These are phyloP conservation scores for Phytophthora sojae DNA, from an alignment of 352 stramenopile species.

Conservation along the genomic window DNA sequence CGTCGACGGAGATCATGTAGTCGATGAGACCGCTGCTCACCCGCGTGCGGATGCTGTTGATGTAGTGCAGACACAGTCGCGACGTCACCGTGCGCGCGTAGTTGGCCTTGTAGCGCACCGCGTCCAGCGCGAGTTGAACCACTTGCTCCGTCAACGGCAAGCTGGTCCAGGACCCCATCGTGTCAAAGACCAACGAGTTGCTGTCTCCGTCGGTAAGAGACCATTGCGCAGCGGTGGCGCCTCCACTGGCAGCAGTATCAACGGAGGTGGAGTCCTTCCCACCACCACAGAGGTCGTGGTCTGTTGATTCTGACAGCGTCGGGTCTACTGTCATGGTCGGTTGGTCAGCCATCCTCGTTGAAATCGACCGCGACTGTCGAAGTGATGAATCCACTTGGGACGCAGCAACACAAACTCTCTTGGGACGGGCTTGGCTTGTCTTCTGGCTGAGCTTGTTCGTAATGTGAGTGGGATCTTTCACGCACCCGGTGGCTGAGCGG, in stretches of 20 bases:
- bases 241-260: background rate
- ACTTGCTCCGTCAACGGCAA: slow-evolving; percentile 28
- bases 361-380: background rate
- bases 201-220: slow-evolving; percentile 4
- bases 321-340: background rate
- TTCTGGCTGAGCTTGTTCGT: slow-evolving; percentile 11
- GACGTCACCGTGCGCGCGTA: slow-evolving; percentile 44
- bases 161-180: slow-evolving; percentile 32
- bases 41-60: slow-evolving; percentile 45
- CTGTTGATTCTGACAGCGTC: background rate
- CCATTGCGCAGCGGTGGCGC: slow-evolving; percentile 2
- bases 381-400: background rate
- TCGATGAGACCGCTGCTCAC: slow-evolving; percentile 25
- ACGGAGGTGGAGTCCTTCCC: slow-evolving; percentile 14
- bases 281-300: slow-evolving; percentile 21
- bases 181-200: slow-evolving; percentile 17
- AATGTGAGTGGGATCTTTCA: slow-evolving; percentile 13
- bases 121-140: slow-evolving; percentile 42
- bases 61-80: slow-evolving; percentile 50
- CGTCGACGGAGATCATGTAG: slow-evolving; percentile 51
- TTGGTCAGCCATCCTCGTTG: slow-evolving; percentile 9
- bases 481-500: background rate
- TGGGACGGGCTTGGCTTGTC: slow-evolving; percentile 7
- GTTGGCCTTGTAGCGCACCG: slow-evolving; percentile 52
- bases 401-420: background rate